These are phyloP conservation scores for Rosa rugosa DNA, from an alignment of 306 rosid species.

Conservation along the genomic window DNA sequence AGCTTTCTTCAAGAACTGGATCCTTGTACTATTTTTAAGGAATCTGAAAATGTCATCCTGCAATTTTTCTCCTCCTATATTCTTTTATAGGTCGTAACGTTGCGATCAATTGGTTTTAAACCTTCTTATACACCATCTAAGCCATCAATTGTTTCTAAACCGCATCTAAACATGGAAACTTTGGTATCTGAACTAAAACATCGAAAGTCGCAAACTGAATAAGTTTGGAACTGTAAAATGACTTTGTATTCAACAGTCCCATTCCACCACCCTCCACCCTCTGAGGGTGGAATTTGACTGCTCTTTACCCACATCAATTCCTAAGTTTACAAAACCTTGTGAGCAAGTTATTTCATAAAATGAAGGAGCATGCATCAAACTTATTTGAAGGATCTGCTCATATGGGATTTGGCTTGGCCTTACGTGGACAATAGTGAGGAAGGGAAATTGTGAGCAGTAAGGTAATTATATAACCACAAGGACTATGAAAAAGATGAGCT, in stretches of 20 bases:
- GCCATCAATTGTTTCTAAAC: neutral
- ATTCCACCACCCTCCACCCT: neutral
- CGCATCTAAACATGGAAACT: neutral
- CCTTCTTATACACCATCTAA: neutral
- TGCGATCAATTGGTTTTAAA: neutral
- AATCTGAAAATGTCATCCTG: neutral
- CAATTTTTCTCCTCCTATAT: neutral
- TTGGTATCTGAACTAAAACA: neutral
- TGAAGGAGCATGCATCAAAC: neutral
- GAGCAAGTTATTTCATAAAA: neutral
- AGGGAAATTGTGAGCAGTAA: neutral
- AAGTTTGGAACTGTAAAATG: neutral
- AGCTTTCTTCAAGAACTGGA: neutral
- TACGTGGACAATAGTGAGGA: neutral
- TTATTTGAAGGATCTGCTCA: neutral
- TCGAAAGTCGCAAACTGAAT: neutral
- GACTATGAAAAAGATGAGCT: neutral
- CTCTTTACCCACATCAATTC: neutral
- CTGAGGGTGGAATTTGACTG: neutral
- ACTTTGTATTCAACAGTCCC: neutral
- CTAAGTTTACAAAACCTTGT: neutral
- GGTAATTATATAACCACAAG: neutral
- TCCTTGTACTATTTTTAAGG: neutral
- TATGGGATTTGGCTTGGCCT: neutral
- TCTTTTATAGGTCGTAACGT: neutral